A percentile compares a stretch with the other conserved stretches of the same genome.
phyloP scores from a whole-genome alignment of 495 filamentous ascomycete genomes.

The Lophiotrema nucula region DNA sequence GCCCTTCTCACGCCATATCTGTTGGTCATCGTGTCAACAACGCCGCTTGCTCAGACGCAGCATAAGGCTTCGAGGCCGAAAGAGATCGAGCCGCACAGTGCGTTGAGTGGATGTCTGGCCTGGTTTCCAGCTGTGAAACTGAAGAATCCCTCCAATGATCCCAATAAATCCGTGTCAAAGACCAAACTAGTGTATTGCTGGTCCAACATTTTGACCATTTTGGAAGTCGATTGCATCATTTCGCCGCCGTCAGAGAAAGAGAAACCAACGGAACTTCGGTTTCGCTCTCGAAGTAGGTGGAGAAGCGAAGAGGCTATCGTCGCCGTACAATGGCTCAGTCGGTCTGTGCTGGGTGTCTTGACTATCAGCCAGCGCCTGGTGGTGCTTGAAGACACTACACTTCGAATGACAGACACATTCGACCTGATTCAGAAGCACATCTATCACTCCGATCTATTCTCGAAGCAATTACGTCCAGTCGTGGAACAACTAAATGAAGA shows the following conservation, averaged over 20 bases:
- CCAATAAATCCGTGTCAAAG: slow-evolving; percentile 56
- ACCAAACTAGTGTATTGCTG: slow-evolving; percentile 96
- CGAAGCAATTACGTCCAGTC: slow-evolving; percentile 72
- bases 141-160: slow-evolving; percentile 64
- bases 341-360: slow-evolving; percentile 85
- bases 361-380: slow-evolving; percentile 92
- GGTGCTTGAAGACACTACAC: slow-evolving; percentile 79
- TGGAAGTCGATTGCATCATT: slow-evolving; percentile 77
- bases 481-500: slow-evolving; percentile 88
- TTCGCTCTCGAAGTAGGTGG: slow-evolving; percentile 84
- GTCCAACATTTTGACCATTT: slow-evolving; percentile 90
- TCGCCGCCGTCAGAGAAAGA: slow-evolving; percentile 53
- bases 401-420: slow-evolving; percentile 89
- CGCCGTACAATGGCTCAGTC: slow-evolving; percentile 92
- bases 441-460: slow-evolving; percentile 86
- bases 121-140: slow-evolving; percentile 97
- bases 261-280: slow-evolving; percentile 72
- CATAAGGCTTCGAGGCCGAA: slow-evolving; percentile 88
- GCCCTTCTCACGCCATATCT: slow-evolving; percentile 96
- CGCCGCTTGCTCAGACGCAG: slow-evolving; percentile 91
- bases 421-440: slow-evolving; percentile 90
- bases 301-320: slow-evolving; percentile 93
- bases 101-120: slow-evolving; percentile 88
- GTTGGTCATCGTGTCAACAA: slow-evolving; percentile 93
- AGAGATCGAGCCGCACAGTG: slow-evolving; percentile 81